Evolutionary conservation across 371 early-diverging fungal species (phyloP), one percentile per base, ranked within the genome.

Genomic region (Chytridium lagenaria): DNA sequence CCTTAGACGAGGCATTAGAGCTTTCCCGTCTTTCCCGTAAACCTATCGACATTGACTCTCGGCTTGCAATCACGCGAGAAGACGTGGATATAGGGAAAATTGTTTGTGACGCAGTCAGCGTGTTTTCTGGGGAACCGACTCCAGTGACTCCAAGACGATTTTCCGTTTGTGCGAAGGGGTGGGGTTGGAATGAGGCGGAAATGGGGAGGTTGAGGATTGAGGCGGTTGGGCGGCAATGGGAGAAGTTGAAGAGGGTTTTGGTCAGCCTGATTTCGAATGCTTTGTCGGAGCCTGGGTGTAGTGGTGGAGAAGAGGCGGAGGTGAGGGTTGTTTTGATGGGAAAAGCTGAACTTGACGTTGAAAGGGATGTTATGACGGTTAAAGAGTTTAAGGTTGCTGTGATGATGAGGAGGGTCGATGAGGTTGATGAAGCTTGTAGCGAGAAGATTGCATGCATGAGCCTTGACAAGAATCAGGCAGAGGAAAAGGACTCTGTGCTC

Each of bases 241-340:
- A 52, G 7, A 5, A 5, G 5, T 26, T 52, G 26, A 52, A 52
- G 26, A 12, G 55, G 26, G 55, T 26, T 5, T n/a, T 52, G 55
- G 12, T 52, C n/a, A 52, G 26, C 55, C 55, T 52, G 7, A 23
- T 52, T 26, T 52, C 55, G n/a, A 52, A 52, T 23, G 55, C 55
- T 52, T 26, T 52, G 12, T 7, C 26, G 55, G 55, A 52, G n/a
- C n/a, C 55, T 22, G 26, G 23, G 5, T 7, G 55, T 10, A 5
- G 26, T 12, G 12, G 5, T 15, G 55, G 26, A 22, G 55, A 15
- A 5, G 5, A 23, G 26, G 55, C 7, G 55, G 55, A 52, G 12
- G 12, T 52, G 7, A n/a, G 55, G 23, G 55, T n/a, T 7, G 55
- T 12, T 10, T 26, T n/a, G 5, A 23, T 12, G 55, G 26, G 55